Conservation (phyloP, 129 eudicot species). For the Pseudognaphalium luteoalbum region DNA sequence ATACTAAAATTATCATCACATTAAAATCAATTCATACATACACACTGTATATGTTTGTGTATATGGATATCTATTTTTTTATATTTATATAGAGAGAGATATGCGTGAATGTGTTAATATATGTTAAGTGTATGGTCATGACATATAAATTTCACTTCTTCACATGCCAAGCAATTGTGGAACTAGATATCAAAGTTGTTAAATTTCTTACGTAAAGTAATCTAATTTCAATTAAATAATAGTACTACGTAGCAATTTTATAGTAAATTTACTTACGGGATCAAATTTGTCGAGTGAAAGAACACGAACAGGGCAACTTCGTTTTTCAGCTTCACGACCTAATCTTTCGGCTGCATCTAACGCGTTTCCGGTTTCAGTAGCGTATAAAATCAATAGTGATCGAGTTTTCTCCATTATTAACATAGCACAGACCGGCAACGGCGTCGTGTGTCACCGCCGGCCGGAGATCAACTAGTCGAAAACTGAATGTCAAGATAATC, state of each 20-base stretch:
- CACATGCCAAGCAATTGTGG: too few species aligned
- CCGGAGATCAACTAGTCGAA: not conserved
- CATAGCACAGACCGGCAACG: too few species aligned
- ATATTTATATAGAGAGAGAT: too few species aligned
- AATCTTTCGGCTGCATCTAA: slow-evolving; percentile 82
- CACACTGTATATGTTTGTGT: too few species aligned
- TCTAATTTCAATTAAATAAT: too few species aligned
- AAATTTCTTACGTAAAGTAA: too few species aligned
- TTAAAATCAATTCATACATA: too few species aligned
- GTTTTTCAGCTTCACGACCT: slow-evolving; percentile 86
- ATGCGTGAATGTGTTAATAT: too few species aligned
- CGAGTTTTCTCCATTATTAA: slow-evolving; percentile 22
- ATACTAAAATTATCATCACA: not conserved
- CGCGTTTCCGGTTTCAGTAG: slow-evolving; percentile 82
- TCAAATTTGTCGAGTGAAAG: slow-evolving; percentile 71
- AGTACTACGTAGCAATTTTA: not conserved
- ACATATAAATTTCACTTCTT: too few species aligned
- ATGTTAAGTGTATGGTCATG: too few species aligned
- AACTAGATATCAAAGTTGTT: too few species aligned
- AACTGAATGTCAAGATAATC: not conserved
- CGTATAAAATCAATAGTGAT: slow-evolving; percentile 59
- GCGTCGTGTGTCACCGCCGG: not conserved
- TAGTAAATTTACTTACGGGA: slow-evolving; percentile 39
- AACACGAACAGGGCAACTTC: slow-evolving; percentile 62
- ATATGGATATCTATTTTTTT: too few species aligned